Evolutionary conservation across 1,139 yeast genomes (phyloP).

Genomic region (Insectozyma bohioensis): DNA sequence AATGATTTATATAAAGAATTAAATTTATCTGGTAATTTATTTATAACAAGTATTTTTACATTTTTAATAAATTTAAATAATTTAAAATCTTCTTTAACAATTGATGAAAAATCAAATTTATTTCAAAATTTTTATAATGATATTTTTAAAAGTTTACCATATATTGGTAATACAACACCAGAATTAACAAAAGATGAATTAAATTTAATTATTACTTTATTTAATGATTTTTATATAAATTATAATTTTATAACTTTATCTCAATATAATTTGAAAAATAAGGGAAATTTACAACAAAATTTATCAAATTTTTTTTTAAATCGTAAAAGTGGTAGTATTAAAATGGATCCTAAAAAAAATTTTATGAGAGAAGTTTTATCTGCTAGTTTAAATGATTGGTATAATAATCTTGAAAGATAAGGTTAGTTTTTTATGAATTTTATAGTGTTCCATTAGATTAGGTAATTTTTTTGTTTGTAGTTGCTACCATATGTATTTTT

Average conservation of each 20-base stretch:
- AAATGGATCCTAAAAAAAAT: slow-evolving; percentile 7
- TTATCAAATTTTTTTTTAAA: slow-evolving; percentile 6
- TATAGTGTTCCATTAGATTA: no score
- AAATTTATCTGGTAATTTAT: slow-evolving; percentile 4
- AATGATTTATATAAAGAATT: slow-evolving; percentile 3
- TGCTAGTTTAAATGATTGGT: slow-evolving; percentile 13
- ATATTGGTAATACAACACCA: slow-evolving; percentile 1
- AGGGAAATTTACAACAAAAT: slow-evolving; percentile 8
- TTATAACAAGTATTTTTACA: slow-evolving; percentile 6
- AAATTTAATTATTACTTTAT: slow-evolving; percentile 4
- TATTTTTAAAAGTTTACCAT: slow-evolving; percentile 7
- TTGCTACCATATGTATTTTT: no score
- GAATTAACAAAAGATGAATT: slow-evolving; percentile 5
- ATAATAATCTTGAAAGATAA: slow-evolving; percentile 6
- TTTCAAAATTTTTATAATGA: slow-evolving; percentile 5
- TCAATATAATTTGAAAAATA: slow-evolving; percentile 6
- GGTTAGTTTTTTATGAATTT: no score
- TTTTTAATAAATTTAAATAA: slow-evolving; percentile 9
- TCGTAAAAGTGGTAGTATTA: slow-evolving; percentile 2
- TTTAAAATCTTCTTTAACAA: slow-evolving; percentile 5
- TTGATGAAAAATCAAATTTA: slow-evolving; percentile 1
- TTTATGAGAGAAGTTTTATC: slow-evolving; percentile 8
- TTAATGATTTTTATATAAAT: slow-evolving; percentile 9
- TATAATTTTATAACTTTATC: slow-evolving; percentile 10
- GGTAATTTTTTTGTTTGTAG: no score